A percentile compares a stretch with the other conserved stretches of the same genome.
Evolutionary conservation across 805 yeast species (phyloP).

Genomic region (Jamesozyma piceae): DNA sequence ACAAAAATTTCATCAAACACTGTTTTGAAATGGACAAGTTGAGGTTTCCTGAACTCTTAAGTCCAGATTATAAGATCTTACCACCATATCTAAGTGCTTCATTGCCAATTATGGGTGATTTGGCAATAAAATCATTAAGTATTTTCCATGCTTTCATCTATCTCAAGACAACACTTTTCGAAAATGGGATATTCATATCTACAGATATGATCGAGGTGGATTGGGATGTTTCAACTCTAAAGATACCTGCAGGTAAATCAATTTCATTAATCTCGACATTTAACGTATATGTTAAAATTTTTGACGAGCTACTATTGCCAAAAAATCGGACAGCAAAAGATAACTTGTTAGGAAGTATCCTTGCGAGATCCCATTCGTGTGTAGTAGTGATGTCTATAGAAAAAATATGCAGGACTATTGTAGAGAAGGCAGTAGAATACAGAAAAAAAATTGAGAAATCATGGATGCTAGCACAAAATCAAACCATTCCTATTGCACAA

Average conservation of each 20-base stretch:
- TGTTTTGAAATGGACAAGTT: conserved; percentile 14
- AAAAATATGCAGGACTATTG: conserved; percentile 11
- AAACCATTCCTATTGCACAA: neutral
- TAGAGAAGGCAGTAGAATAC: conserved; percentile 14
- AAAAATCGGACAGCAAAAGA: neutral
- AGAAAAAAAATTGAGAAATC: conserved; percentile 12
- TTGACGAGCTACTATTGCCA: conserved; percentile 6
- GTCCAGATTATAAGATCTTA: conserved; percentile 2
- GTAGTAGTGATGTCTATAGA: conserved; percentile 9
- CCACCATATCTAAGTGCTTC: conserved; percentile 15
- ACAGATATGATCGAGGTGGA: conserved; percentile 4
- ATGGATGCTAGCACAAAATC: neutral
- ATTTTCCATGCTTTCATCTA: conserved; percentile 7
- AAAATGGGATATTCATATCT: conserved; percentile 6
- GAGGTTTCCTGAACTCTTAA: conserved; percentile 11
- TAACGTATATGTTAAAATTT: conserved; percentile 8
- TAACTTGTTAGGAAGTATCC: conserved; percentile 3
- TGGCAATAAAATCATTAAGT: neutral
- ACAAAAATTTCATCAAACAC: conserved; percentile 6
- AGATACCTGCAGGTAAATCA: conserved; percentile 4
- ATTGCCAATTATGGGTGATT: neutral
- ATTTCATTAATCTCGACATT: conserved; percentile 8
- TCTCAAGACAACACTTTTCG: conserved; percentile 7
- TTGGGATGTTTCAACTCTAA: conserved; percentile 11
- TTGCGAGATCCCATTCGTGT: conserved; percentile 9